Percentiles rank a stretch among this genome's conserved stretches.
phyloP scores from a whole-genome alignment of 2,329 filamentous ascomycete species.

The Penicillium sp. region DNA sequence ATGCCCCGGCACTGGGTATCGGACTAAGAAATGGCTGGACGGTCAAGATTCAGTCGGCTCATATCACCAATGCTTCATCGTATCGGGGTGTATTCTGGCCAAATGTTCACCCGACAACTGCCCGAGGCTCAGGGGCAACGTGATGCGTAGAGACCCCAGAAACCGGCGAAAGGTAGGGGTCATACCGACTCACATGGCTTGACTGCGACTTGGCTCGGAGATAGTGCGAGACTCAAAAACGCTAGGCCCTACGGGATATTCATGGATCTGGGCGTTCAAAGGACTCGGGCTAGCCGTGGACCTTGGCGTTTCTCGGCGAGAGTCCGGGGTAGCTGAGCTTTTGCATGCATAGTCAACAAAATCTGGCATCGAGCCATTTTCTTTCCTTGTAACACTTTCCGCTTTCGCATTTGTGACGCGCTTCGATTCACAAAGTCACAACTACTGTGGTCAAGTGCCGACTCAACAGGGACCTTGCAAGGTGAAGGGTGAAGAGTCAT shows the following conservation, averaged over 20 bases:
- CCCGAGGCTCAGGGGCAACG: background rate
- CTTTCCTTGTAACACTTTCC: background rate
- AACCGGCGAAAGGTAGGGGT: background rate
- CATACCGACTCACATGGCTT: background rate
- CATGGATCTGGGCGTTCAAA: background rate
- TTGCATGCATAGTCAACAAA: background rate
- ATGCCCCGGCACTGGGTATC: too few species aligned
- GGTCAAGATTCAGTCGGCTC: background rate
- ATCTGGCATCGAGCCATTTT: background rate
- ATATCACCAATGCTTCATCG: background rate
- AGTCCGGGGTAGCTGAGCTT: background rate
- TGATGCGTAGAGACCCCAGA: background rate
- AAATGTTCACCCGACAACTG: background rate
- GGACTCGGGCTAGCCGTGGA: background rate
- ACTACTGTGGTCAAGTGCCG: background rate
- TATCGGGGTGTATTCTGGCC: background rate
- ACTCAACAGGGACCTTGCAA: background rate
- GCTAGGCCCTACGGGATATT: background rate
- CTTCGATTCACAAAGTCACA: background rate
- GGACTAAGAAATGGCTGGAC: background rate
- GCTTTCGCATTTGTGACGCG: background rate
- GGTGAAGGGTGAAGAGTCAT: too few species aligned
- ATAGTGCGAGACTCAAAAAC: background rate
- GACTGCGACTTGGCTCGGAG: background rate
- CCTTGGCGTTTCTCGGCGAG: background rate